Percentiles rank a stretch among this genome's conserved stretches.
Conservation (phyloP, 306 rosid species). For the Chamaecrista fasciculata region DNA sequence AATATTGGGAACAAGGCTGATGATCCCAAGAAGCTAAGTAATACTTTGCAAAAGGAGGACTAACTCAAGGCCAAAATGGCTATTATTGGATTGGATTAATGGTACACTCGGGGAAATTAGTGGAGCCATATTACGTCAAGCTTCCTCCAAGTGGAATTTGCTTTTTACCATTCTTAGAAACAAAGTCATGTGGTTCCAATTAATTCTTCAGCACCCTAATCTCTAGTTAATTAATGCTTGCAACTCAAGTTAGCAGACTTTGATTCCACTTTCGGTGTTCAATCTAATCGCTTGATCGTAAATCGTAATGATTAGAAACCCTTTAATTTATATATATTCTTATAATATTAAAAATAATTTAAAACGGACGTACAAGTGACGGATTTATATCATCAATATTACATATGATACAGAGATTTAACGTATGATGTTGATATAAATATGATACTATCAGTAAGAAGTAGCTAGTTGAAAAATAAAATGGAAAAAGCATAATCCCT, state of each 20-base stretch:
- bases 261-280: conserved; percentile 1
- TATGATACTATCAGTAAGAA: too few species aligned
- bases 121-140: conserved; percentile 37
- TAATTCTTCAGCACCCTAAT: conserved; percentile 14
- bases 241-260: conserved; percentile 24
- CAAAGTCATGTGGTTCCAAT: conserved; percentile 33
- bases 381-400: conserved; percentile 33
- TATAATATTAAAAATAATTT: too few species aligned
- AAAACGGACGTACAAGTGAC: too few species aligned
- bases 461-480: not conserved
- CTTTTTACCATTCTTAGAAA: conserved; percentile 23
- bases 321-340: too few species aligned
- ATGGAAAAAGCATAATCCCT: conserved; percentile 15
- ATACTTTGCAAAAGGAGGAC: too few species aligned
- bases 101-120: conserved; percentile 15
- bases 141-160: conserved; percentile 20
- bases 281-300: not conserved
- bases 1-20: too few species aligned
- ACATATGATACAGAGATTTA: conserved; percentile 5
- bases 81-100: conserved; percentile 18
- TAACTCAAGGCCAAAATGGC: too few species aligned
- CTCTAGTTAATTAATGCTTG: conserved; percentile 26
- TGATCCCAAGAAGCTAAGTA: not conserved
- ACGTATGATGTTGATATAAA: not conserved
- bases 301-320: too few species aligned